These are phyloP conservation scores for Syzygium oleosum DNA, from an alignment of 345 rosid species.

Conservation along the genomic window DNA sequence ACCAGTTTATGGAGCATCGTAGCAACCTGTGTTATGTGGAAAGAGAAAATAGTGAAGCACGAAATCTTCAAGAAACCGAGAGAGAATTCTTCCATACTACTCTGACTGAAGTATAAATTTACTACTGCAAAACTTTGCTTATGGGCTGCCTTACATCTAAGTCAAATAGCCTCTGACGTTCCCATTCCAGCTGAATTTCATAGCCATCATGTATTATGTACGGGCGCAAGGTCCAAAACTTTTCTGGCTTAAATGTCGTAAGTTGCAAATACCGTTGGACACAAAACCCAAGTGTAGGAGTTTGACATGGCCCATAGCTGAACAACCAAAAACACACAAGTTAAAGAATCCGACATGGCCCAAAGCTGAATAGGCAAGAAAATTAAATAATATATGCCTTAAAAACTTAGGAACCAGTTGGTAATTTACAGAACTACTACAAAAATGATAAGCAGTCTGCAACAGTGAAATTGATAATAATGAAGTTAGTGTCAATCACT, in stretches of 20 bases:
- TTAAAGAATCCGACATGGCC: neutral
- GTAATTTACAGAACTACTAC: neutral
- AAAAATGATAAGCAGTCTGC: neutral
- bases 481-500: neutral
- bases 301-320: conserved; percentile 85
- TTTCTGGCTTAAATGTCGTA: conserved; percentile 82
- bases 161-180: conserved; percentile 78
- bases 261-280: conserved; percentile 90
- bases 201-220: conserved; percentile 50
- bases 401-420: neutral
- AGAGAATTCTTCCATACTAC: neutral
- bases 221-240: conserved; percentile 73
- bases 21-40: conserved; percentile 51
- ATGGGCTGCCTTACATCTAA: conserved; percentile 52
- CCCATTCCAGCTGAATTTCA: conserved; percentile 92
- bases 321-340: neutral
- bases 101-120: neutral
- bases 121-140: neutral
- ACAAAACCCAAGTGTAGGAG: conserved; percentile 96
- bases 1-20: conserved; percentile 73
- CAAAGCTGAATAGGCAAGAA: neutral
- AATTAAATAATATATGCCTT: neutral
- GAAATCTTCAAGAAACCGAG: neutral
- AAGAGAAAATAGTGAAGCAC: neutral
- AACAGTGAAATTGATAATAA: neutral